These are phyloP conservation scores for Prunus persica DNA, from an alignment of 306 rosid genomes.

Conservation along the genomic window DNA sequence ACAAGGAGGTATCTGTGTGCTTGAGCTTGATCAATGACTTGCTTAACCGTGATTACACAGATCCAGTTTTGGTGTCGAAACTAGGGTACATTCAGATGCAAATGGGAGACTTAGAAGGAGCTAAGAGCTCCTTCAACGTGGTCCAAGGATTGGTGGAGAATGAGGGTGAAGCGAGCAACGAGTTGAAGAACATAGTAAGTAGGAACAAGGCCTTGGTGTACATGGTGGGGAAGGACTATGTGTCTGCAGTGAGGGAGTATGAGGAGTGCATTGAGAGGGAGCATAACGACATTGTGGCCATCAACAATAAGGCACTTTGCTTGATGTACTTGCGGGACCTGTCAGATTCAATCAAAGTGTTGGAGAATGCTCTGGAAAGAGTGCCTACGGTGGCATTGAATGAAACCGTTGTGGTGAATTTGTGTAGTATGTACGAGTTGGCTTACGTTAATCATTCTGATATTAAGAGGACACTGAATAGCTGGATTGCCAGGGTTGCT, in stretches of 20 bases:
- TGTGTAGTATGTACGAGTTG: constrained; percentile 96
- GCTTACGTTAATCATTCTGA: constrained; percentile 94
- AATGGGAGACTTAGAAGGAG: constrained; percentile 79
- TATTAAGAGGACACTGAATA: constrained; percentile 79
- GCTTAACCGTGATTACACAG: constrained; percentile 37
- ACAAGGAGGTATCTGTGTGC: constrained; percentile 63
- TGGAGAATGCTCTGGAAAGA: constrained; percentile 83
- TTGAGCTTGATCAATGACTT: constrained; percentile 52
- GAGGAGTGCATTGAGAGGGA: constrained; percentile 92
- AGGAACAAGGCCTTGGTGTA: constrained; percentile 78
- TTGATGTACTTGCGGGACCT: constrained; percentile 93
- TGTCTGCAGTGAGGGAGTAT: constrained; percentile 89
- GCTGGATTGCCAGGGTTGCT: constrained; percentile 92
- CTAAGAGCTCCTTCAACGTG: constrained; percentile 58
- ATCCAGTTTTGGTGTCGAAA: constrained; percentile 63
- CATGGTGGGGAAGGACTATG: constrained; percentile 86
- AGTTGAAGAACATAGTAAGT: constrained; percentile 59
- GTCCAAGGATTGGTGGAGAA: constrained; percentile 46
- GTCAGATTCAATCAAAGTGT: constrained; percentile 85
- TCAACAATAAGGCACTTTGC: constrained; percentile 83
- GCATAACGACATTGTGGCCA: constrained; percentile 54
- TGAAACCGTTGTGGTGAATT: constrained; percentile 77
- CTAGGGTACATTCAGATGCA: constrained; percentile 86
- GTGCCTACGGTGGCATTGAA: constrained; percentile 84
- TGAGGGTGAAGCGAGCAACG: constrained; percentile 35